Base-by-base conservation (phyloP, 2,329 filamentous ascomycete species). In the Zasmidium angulare region DNA sequence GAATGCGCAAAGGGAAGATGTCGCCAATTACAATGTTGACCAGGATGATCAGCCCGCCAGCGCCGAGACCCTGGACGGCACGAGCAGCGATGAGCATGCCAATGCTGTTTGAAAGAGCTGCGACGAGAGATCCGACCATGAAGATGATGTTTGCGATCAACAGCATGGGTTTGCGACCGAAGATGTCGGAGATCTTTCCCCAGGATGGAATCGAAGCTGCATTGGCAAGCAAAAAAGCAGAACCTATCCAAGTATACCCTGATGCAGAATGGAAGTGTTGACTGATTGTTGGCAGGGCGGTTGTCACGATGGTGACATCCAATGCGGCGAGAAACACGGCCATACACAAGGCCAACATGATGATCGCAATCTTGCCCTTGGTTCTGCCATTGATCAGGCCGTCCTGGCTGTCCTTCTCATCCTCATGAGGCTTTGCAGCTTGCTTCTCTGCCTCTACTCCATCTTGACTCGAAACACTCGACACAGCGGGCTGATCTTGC, bases 21-120 rank as follows among this genome's bases (percentile, higher is more conserved):
- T 89, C 86, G 3, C 81, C 81, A 56, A 89, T 86, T 63, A 78
- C 78, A 56, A 89, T 88, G 68, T 87, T 86, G 57, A 85, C 82
- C 50, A 89, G 72, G n/a, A 84, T 81, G 40, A 88, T 80, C 53
- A 89, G 74, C 2, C 86, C 86, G 56, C 86, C 86, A 36, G 83
- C 85, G 10, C 84, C 86, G 46, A 84, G 77, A 66, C 86, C 86
- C 69, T 89, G 86, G 36, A 89, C 77, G 0, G 83, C 82, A 68
- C 86, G 76, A 20, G 84, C 85, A 2, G 79, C 80, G 56, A 89
- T 82, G 36, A 89, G 77, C 82, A 88, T 87, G 24, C 81, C 77
- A 65, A 88, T 83, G 62, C 79, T 85, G 56, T 79, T 78, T 7
- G 84, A 77, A 23, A 86, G 67, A 1, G 80, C 86, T 43, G 84